A percentile compares a stretch with the other conserved stretches of the same genome.
Evolutionary conservation across 1,284 basidiomycete species (phyloP).

Genomic region (Cutaneotrichosporon curvatum): DNA sequence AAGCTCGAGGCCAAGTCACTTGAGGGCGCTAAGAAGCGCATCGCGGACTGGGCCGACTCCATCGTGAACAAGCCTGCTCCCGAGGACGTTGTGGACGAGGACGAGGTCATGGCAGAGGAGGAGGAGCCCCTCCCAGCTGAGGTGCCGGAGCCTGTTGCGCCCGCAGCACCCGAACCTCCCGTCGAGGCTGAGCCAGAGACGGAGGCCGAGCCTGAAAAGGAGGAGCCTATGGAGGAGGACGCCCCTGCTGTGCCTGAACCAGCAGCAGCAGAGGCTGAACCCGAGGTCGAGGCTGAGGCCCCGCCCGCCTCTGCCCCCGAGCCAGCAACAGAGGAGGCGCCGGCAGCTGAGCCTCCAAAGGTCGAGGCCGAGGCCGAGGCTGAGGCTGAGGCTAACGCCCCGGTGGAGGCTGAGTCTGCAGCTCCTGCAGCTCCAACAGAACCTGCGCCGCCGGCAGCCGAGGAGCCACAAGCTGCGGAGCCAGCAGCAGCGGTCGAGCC

Average conservation of each 20-base stretch:
- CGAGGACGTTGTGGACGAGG: slow-evolving; percentile 14
- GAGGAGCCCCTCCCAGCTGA: neutral
- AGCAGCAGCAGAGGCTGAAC: too few species aligned
- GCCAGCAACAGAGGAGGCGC: neutral
- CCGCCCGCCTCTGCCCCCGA: too few species aligned
- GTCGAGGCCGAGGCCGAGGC: neutral
- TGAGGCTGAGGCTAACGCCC: neutral
- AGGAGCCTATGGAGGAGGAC: too few species aligned
- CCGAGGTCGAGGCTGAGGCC: too few species aligned
- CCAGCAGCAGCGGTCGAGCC: neutral
- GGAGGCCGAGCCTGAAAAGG: too few species aligned
- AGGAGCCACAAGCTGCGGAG: neutral
- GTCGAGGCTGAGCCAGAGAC: too few species aligned
- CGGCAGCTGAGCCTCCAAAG: neutral
- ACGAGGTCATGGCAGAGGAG: neutral
- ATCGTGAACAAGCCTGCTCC: slow-evolving; percentile 22
- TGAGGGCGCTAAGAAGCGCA: slow-evolving; percentile 17
- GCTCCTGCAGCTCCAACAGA: neutral
- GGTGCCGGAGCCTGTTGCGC: too few species aligned
- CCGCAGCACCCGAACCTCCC: too few species aligned
- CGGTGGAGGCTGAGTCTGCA: too few species aligned
- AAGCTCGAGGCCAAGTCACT: slow-evolving; percentile 12
- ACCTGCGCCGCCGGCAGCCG: neutral
- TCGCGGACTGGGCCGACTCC: slow-evolving; percentile 16
- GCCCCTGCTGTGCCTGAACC: too few species aligned